A percentile compares a stretch with the other conserved stretches of the same genome.
Evolutionary conservation across 257 asterid genomes (phyloP).

Genomic region (Galeopsis tetrahit): DNA sequence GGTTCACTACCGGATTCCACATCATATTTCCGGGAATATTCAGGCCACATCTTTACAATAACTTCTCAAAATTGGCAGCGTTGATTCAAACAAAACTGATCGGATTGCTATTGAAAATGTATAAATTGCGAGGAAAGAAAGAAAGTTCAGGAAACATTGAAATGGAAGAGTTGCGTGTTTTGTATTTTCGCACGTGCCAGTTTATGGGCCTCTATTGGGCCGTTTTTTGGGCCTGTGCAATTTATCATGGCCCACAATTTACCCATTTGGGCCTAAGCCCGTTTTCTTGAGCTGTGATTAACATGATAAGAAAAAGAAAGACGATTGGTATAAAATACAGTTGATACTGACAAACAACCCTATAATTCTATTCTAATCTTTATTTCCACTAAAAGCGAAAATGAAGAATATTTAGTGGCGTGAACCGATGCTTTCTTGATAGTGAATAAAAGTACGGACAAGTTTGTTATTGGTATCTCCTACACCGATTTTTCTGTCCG

Average conservation of each 20-base stretch:
- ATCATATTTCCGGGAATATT: conserved; percentile 48
- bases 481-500: too few species aligned
- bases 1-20: conserved; percentile 54
- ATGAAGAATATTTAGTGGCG: not conserved
- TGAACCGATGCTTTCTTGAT: not conserved
- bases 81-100: not conserved
- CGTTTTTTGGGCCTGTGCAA: too few species aligned
- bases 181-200: not conserved
- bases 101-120: not conserved
- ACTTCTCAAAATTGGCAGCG: not conserved
- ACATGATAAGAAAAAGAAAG: conserved; percentile 4
- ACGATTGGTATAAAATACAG: conserved; percentile 22
- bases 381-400: conserved; percentile 12
- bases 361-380: conserved; percentile 14
- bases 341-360: not conserved
- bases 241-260: too few species aligned
- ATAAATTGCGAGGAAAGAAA: conserved; percentile 24
- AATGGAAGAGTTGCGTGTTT: not conserved
- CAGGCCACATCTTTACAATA: conserved; percentile 49
- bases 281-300: not conserved
- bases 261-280: too few species aligned
- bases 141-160: conserved; percentile 22
- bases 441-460: not conserved
- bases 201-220: too few species aligned
- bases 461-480: too few species aligned